Base-by-base conservation (phyloP, 495 filamentous ascomycete species). In the Tuber borchii region DNA sequence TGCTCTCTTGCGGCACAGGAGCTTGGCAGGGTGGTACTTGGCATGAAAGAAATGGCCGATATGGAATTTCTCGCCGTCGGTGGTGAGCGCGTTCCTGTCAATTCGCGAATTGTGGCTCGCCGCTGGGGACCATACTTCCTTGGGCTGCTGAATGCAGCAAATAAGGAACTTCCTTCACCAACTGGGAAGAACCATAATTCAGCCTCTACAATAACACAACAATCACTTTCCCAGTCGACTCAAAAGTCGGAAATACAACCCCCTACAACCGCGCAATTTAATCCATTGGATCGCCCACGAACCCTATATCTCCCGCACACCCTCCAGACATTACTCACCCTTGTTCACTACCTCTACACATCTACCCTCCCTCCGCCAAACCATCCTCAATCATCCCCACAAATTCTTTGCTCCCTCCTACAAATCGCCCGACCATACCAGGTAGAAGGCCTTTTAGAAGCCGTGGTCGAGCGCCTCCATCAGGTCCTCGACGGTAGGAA, bases 121-220 rank as follows among this genome's bases (percentile, higher is more conserved):
- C 87, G 95, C 76, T 99, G 95, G 95, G 95, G 95, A 0, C 93
- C 93, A 3, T 98, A 95, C 80, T 98, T 99, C 82, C 91, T 95
- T 68, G 93, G 96, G 76, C 87, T 97, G 3, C 87, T 98, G 10
- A 83, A 81, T 79, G 85, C 42, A 82, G 85, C 77, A 82, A 84
- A 45, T 71, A 85, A n/a, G 80, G 79, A 71, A 80, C 84, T 71
- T 81, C 82, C 37, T 61, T 86, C 46, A 82, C 85, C 46, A 75
- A 81, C 31, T 72, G 81, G 26, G 70, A 82, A 31, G 77, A 83
- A 70, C 70, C 83, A 48, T 74, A 83, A 46, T 77, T 85, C 43
- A 83, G 86, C 76, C 45, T 74, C 69, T 72, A 75, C 56, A 42
- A 78, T 75, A 34, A 83, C 75, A 34, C 80, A 76, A 56, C 86